These are phyloP conservation scores for Pythium dissimile DNA, from an alignment of 352 stramenopile genomes.

Conservation along the genomic window DNA sequence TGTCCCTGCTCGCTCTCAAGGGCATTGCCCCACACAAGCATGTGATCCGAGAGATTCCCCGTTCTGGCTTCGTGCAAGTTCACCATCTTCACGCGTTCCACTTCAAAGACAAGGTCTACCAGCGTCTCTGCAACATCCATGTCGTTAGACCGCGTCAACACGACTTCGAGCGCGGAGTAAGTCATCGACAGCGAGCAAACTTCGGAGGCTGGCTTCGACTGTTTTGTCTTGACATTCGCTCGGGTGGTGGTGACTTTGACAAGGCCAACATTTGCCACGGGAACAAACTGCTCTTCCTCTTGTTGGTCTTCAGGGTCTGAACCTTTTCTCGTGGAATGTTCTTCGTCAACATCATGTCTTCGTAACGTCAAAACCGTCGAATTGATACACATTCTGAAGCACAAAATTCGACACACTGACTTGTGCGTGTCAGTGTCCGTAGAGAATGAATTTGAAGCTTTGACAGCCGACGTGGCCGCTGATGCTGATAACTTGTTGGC, in stretches of 20 bases:
- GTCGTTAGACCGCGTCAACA: conserved; percentile 6
- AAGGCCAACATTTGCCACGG: conserved; percentile 79
- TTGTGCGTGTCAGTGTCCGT: background rate
- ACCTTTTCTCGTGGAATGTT: background rate
- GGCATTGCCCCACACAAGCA: conserved; percentile 13
- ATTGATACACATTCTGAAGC: conserved; percentile 56
- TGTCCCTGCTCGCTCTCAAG: conserved; percentile 30
- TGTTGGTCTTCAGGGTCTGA: conserved; percentile 14
- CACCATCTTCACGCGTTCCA: conserved; percentile 57
- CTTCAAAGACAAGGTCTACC: conserved; percentile 64
- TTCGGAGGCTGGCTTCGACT: conserved; percentile 55
- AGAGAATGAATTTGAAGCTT: background rate
- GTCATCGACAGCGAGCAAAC: conserved; percentile 51
- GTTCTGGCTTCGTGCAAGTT: conserved; percentile 25
- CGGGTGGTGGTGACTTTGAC: conserved; percentile 55
- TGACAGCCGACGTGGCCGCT: background rate
- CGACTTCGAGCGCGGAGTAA: conserved; percentile 45
- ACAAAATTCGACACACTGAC: conserved; percentile 16
- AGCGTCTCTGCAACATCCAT: background rate
- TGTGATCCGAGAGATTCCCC: too few relatives aligned
- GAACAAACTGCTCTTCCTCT: conserved; percentile 58
- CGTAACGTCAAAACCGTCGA: conserved; percentile 58
- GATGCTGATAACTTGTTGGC: conserved; percentile 5
- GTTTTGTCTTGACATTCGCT: conserved; percentile 31
- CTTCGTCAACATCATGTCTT: conserved; percentile 37